A percentile compares a stretch with the other conserved stretches of the same genome.
phyloP scores from a whole-genome alignment of 805 yeast genomes.

The Wickerhamiella shivajii region DNA sequence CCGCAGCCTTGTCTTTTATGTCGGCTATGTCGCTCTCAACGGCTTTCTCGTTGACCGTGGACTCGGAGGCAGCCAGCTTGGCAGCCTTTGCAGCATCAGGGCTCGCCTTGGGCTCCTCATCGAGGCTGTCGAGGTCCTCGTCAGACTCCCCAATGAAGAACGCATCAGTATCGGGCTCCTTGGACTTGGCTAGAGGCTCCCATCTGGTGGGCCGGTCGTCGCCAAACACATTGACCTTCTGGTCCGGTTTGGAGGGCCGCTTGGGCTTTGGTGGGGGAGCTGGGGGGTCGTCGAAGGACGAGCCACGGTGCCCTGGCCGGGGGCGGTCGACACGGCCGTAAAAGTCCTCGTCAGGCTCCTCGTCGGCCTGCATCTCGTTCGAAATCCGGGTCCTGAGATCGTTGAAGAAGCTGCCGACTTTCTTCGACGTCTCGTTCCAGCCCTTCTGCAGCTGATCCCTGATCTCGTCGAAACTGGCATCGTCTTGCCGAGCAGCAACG shows the following conservation, averaged over 20 bases:
- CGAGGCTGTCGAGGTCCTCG: slow-evolving; percentile 12
- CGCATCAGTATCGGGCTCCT: slow-evolving; percentile 15
- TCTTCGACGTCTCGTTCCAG: slow-evolving; percentile 15
- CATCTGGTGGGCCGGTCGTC: slow-evolving; percentile 13
- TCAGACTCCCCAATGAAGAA: slow-evolving; percentile 22
- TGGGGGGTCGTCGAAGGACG: slow-evolving; percentile 7
- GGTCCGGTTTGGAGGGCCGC: slow-evolving; percentile 8
- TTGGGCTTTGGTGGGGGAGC: slow-evolving; percentile 7
- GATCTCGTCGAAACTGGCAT: slow-evolving; percentile 10
- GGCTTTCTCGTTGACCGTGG: too few species aligned
- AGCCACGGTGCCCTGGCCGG: slow-evolving; percentile 2
- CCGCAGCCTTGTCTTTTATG: too few species aligned
- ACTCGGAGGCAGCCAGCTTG: too few species aligned
- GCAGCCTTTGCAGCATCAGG: slow-evolving; percentile 15
- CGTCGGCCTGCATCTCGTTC: slow-evolving; percentile 16
- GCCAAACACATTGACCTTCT: slow-evolving; percentile 19
- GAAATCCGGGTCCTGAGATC: slow-evolving; percentile 13
- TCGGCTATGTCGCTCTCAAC: too few species aligned
- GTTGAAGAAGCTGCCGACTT: slow-evolving; percentile 15
- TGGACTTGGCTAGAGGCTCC: slow-evolving; percentile 13
- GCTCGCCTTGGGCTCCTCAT: slow-evolving; percentile 9
- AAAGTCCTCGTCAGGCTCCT: slow-evolving; percentile 16
- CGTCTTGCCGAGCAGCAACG: slow-evolving; percentile 1
- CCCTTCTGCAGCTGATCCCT: slow-evolving; percentile 15
- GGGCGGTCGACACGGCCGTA: slow-evolving; percentile 10